These are phyloP conservation scores for Blastobotrys capitulatus DNA, from an alignment of 1,139 yeast species.

Conservation along the genomic window DNA sequence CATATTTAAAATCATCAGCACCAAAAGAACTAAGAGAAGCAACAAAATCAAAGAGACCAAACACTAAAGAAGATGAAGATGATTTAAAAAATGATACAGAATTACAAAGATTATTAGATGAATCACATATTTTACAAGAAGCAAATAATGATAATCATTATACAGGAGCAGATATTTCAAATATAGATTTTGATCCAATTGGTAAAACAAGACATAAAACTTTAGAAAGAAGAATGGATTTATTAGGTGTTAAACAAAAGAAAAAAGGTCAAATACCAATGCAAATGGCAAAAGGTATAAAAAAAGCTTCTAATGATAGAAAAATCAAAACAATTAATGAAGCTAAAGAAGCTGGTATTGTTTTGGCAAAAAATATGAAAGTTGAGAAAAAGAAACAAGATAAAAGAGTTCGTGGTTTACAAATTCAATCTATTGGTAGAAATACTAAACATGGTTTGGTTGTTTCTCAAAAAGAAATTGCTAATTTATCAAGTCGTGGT, in stretches of 20 bases:
- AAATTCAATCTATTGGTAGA: conserved; percentile 71
- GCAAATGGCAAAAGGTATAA: conserved; percentile 80
- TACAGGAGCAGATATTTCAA: conserved; percentile 71
- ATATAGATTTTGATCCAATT: conserved; percentile 62
- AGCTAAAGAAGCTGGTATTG: conserved; percentile 85
- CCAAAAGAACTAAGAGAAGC: conserved; percentile 32
- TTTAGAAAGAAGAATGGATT: conserved; percentile 58
- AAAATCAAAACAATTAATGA: conserved; percentile 60
- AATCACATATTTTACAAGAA: conserved; percentile 77
- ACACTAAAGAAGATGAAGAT: conserved; percentile 27
- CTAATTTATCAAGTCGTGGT: conserved; percentile 17
- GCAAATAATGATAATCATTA: conserved; percentile 34
- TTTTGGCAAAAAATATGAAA: conserved; percentile 56
- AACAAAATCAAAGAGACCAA: conserved; percentile 15
- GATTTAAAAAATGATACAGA: conserved; percentile 71
- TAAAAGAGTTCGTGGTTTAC: conserved; percentile 68
- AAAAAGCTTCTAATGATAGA: conserved; percentile 48
- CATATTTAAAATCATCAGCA: conserved; percentile 40
- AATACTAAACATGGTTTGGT: conserved; percentile 77
- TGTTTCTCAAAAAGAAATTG: conserved; percentile 67
- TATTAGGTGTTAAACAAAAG: conserved; percentile 38
- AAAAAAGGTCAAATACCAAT: conserved; percentile 80
- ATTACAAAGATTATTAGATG: conserved; percentile 72
- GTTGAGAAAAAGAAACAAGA: conserved; percentile 30
- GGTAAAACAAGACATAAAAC: conserved; percentile 79